Evolutionary conservation across 164 flowering plant species (phyloP).

Genomic region (Houttuynia cordata): DNA sequence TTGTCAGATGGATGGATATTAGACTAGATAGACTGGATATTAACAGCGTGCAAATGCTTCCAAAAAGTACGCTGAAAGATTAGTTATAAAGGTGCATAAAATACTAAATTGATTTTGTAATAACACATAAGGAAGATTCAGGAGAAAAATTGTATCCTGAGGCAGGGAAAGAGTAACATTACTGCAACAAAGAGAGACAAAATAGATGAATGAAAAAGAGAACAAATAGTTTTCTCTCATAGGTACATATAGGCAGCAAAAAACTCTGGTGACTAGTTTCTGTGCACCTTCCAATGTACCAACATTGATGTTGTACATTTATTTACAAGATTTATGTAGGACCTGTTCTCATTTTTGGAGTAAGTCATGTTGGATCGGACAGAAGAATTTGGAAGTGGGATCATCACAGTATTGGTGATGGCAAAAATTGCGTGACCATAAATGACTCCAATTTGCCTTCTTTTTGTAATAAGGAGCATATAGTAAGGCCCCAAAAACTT

Average conservation of each 20-base stretch:
- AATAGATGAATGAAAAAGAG: not conserved
- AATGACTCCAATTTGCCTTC: slow-evolving; percentile 78
- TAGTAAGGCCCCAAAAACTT: slow-evolving; percentile 94
- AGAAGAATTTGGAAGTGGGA: slow-evolving; percentile 61
- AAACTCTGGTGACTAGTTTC: slow-evolving; percentile 10
- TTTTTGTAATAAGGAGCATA: slow-evolving; percentile 89
- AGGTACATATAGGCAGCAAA: not conserved
- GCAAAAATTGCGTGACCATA: slow-evolving; percentile 83
- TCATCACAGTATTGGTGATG: slow-evolving; percentile 72
- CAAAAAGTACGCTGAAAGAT: no score
- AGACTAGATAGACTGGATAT: no score
- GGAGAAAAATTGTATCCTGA: not conserved
- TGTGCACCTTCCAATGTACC: slow-evolving; percentile 22
- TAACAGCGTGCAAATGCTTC: no score
- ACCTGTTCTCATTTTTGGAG: slow-evolving; percentile 97
- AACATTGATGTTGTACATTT: slow-evolving; percentile 49
- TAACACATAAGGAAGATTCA: not conserved
- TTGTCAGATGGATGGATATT: no score
- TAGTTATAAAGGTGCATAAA: no score
- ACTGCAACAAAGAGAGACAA: not conserved
- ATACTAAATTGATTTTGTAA: no score
- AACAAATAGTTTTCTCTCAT: slow-evolving; percentile 10
- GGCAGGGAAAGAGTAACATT: not conserved
- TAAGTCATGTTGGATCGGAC: slow-evolving; percentile 50
- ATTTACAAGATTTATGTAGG: slow-evolving; percentile 71